Base-by-base conservation (phyloP, 148 eudicot genomes). In the Pharnaceum exiguum region DNA sequence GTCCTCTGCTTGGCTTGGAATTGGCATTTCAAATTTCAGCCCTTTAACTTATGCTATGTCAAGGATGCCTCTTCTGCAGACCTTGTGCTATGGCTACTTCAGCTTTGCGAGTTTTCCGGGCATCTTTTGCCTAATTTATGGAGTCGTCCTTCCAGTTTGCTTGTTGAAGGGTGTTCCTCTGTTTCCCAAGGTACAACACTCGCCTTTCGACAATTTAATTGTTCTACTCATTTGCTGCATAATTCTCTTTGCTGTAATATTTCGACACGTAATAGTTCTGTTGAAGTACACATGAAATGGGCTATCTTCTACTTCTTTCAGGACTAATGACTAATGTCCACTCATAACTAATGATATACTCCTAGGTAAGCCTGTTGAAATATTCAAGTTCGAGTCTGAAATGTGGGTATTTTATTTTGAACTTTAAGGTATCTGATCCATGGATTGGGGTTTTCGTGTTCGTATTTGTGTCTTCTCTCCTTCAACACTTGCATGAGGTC, bases 401-500 rank as follows among this genome's bases (percentile, higher is more conserved):
- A n/a, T n/a, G n/a, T n/a, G n/a, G n/a, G n/a, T 11, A 30, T 12
- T 37, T 26, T 44, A 15, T 44, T 24, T 52, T 36, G 25, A 7
- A 44, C 35, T 43, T 33, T 29, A 33, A 67, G 71, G 59, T n/a
- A 43, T 54, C 52, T 11, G 71, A 67, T 35, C 71, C 71, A 51
- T 67, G 65, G 65, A 55, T 67, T 4, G 4, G 24, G 22, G 59
- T 23, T 31, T 67, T 67, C 12, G 39, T 27, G 7, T 52, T 42
- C 17, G 35, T 67, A 26, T 67, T 67, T 31, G 24, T 17, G 24
- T 67, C 71, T 5, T 11, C 71, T 11, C 65, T 59, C 22, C 46
- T 67, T 29, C 71, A 67, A 13, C 71, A 67, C 50, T 27, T 67
- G 13, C 59, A 51, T 10, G 71, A 67, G 39, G 71, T 67, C 10